A percentile compares a stretch with the other conserved stretches of the same genome.
These are phyloP conservation scores for Sanghuangporus weigelae DNA, from an alignment of 1,284 basidiomycete species.

Conservation along the genomic window DNA sequence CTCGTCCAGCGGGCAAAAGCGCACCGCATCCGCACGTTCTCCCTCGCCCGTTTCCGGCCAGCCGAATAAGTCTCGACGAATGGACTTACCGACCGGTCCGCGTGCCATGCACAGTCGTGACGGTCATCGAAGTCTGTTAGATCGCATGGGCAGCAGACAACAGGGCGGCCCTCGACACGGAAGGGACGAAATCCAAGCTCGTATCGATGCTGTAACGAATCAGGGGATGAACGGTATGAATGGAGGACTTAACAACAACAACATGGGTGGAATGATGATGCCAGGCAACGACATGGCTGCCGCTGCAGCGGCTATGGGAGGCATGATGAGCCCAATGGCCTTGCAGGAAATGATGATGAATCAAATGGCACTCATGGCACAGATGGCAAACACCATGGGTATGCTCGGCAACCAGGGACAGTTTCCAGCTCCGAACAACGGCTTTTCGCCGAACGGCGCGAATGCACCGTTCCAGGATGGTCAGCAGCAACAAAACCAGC, in stretches of 20 bases:
- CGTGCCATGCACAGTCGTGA: constrained; percentile 59
- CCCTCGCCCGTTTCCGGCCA: constrained; percentile 56
- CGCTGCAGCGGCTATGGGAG: constrained; percentile 9
- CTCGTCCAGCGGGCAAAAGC: constrained; percentile 52
- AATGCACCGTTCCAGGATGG: constrained; percentile 1
- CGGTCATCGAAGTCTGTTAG: constrained; percentile 57
- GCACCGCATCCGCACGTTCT: constrained; percentile 31
- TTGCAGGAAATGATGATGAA: constrained; percentile 83
- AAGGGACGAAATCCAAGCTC: constrained; percentile 68
- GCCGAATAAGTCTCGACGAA: constrained; percentile 31
- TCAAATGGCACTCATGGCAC: constrained; percentile 82
- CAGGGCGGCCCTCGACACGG: constrained; percentile 33
- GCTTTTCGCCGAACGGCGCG: constrained; percentile 42
- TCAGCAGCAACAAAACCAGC: constrained; percentile 29
- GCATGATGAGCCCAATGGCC: constrained; percentile 60
- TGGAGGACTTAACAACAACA: constrained; percentile 29
- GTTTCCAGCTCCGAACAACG: constrained; percentile 43
- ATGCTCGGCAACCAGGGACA: constrained; percentile 57
- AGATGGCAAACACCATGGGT: constrained; percentile 71
- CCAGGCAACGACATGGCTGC: constrained; percentile 43
- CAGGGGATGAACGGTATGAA: constrained; percentile 39
- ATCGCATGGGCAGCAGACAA: constrained; percentile 55
- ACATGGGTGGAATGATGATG: constrained; percentile 45
- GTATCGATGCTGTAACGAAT: constrained; percentile 71
- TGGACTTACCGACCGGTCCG: constrained; percentile 62